These are phyloP conservation scores for Solanum habrochaites DNA, from an alignment of 257 asterid species.

Conservation along the genomic window DNA sequence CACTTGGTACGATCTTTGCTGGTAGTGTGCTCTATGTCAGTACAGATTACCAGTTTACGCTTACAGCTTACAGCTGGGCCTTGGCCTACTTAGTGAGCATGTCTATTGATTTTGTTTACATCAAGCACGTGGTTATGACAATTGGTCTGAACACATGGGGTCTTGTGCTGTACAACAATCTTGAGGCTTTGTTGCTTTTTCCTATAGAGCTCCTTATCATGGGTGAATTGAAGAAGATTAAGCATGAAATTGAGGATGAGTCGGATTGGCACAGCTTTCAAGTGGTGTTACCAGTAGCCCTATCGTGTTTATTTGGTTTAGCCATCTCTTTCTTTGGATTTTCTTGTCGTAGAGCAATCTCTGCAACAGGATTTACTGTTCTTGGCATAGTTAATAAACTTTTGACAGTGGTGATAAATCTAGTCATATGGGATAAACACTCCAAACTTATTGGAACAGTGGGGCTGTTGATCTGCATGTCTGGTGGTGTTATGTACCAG, in stretches of 20 bases:
- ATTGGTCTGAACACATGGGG: conserved; percentile 93
- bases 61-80: conserved; percentile 87
- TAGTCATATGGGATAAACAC: conserved; percentile 84
- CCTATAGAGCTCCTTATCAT: conserved; percentile 81
- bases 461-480: conserved; percentile 85
- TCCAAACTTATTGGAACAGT: conserved; percentile 71
- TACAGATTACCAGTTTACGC: conserved; percentile 80
- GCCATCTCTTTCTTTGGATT: conserved; percentile 92
- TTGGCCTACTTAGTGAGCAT: conserved; percentile 78
- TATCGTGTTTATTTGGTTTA: conserved; percentile 82
- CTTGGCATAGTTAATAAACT: conserved; percentile 89
- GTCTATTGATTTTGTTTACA: conserved; percentile 91
- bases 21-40: conserved; percentile 79
- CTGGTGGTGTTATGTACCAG: conserved; percentile 80
- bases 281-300: conserved; percentile 75
- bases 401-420: conserved; percentile 83
- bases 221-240: conserved; percentile 90
- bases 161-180: conserved; percentile 85
- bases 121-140: conserved; percentile 95
- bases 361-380: conserved; percentile 94
- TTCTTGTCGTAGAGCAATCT: conserved; percentile 82
- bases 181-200: conserved; percentile 81
- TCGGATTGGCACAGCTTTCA: conserved; percentile 59
- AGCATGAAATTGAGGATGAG: conserved; percentile 61
- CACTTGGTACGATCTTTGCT: conserved; percentile 73